These are phyloP conservation scores for Microascus cirrosus DNA, from an alignment of 2,329 filamentous ascomycete species.

Conservation along the genomic window DNA sequence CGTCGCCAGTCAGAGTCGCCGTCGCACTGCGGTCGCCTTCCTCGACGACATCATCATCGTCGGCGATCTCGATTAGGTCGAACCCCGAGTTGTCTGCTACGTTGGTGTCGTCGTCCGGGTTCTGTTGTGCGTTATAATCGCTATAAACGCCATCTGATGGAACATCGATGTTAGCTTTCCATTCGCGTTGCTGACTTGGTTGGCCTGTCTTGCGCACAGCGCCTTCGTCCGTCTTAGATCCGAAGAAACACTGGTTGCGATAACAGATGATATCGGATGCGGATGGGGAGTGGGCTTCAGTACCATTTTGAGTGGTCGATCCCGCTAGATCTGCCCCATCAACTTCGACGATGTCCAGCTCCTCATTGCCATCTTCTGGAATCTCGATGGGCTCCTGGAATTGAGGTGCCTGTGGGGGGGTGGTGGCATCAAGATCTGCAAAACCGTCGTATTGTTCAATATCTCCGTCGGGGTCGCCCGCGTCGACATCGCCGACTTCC, in stretches of 20 bases:
- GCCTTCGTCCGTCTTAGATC: background rate
- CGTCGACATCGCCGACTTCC: slow-evolving; percentile 8
- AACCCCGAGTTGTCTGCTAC: background rate
- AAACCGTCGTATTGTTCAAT: slow-evolving; percentile 15
- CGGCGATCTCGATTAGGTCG: slow-evolving; percentile 5
- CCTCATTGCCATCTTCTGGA: slow-evolving; percentile 5
- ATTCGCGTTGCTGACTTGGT: background rate
- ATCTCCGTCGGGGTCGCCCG: slow-evolving; percentile 8
- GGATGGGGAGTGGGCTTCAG: background rate
- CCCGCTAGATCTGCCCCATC: background rate
- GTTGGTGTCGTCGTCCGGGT: background rate
- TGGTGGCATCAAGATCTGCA: slow-evolving; percentile 6
- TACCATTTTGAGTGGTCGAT: slow-evolving; percentile 4
- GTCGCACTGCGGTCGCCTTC: slow-evolving; percentile 6
- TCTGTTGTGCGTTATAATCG: background rate
- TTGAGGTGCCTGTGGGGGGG: slow-evolving; percentile 6
- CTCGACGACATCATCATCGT: background rate
- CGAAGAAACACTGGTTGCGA: background rate
- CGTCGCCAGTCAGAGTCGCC: slow-evolving; percentile 3
- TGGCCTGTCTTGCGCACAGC: background rate
- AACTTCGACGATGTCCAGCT: slow-evolving; percentile 1
- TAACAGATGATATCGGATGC: background rate
- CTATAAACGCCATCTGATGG: background rate
- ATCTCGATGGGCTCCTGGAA: slow-evolving; percentile 8
- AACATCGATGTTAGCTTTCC: background rate